A percentile compares a stretch with the other conserved stretches of the same genome.
Conservation (phyloP, 345 rosid genomes). For the Moricandia moricandioides region DNA sequence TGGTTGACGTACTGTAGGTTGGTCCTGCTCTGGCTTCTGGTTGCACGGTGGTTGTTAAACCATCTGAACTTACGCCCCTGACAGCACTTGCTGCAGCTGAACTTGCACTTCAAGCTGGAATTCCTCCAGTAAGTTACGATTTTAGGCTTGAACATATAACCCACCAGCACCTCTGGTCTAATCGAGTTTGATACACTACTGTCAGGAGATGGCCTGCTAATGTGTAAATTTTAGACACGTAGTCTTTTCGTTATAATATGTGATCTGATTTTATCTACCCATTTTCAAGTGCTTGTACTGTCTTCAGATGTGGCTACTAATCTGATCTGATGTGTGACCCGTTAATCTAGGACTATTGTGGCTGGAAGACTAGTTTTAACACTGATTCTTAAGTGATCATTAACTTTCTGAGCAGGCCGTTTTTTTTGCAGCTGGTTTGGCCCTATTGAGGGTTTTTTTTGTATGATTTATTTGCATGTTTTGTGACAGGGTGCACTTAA, state of each 20-base stretch:
- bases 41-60: constrained; percentile 92
- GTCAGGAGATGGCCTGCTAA: constrained; percentile 7
- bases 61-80: constrained; percentile 94
- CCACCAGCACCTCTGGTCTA: constrained; percentile 4
- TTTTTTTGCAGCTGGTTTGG: not conserved
- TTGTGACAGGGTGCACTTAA: constrained; percentile 71
- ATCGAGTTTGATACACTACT: constrained; percentile 4
- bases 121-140: constrained; percentile 73
- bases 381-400: constrained; percentile 8
- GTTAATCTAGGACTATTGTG: not conserved
- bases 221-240: not conserved
- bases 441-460: not conserved
- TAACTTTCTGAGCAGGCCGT: constrained; percentile 3
- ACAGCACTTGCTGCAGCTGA: constrained; percentile 95
- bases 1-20: constrained; percentile 51
- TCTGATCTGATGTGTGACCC: constrained; percentile 12
- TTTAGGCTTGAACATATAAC: constrained; percentile 20
- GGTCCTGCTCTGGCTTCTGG: constrained; percentile 99
- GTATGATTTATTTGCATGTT: constrained; percentile 18
- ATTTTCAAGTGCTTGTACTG: not conserved
- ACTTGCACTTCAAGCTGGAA: constrained; percentile 96
- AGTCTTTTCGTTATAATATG: constrained; percentile 15
- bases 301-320: constrained; percentile 16
- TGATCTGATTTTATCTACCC: not conserved
- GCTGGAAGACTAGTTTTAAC: constrained; percentile 15